Evolutionary conservation across 768 basidiomycete species (phyloP), one percentile per base, ranked within the genome.

Genomic region (Kondoa malvinella): DNA sequence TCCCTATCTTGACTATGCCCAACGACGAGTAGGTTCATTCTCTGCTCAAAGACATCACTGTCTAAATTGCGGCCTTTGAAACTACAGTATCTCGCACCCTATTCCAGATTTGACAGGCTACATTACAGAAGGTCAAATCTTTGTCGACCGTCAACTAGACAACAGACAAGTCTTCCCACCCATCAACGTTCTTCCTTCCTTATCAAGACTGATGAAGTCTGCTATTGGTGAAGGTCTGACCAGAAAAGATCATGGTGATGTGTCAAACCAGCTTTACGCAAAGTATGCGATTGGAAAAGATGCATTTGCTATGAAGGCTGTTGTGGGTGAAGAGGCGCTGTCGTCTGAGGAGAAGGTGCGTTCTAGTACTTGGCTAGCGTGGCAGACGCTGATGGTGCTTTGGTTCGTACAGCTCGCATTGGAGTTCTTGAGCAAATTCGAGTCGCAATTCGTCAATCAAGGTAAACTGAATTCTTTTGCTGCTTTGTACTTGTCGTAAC

Each of bases 161-260:
- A 96, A 99, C 81, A 82, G 87, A 74, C 77, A 78, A 69, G 92
- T 97, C 77, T 97, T 96, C 80, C 95, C 95, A 34, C 95, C 95
- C 63, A 97, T 99, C 82, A 99, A 99, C 80, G 94, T 99, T 69
- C 82, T 99, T 60, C 95, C 95, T 70, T 97, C 95, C 71, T 82
- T 99, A 76, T 97, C 95, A 73, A 92, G 95, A 79, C 80, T 99
- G 77, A 99, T 99, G 95, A 99, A 99, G 86, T 90, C 88, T 74
- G 95, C 95, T 72, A 96, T 97, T 78, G 95, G 95, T 72, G 94
- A 96, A 80, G 85, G 89, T 79, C 81, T 97, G 76, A 97, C 95
- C 68, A 83, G 95, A 77, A 94, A 94, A 80, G 95, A 99, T 79
- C 95, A 97, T 77, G 89, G 92, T 75, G 95, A 99, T 79, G 95